phyloP scores from a whole-genome alignment of 140 eudicot species.

The Artemisia princeps region DNA sequence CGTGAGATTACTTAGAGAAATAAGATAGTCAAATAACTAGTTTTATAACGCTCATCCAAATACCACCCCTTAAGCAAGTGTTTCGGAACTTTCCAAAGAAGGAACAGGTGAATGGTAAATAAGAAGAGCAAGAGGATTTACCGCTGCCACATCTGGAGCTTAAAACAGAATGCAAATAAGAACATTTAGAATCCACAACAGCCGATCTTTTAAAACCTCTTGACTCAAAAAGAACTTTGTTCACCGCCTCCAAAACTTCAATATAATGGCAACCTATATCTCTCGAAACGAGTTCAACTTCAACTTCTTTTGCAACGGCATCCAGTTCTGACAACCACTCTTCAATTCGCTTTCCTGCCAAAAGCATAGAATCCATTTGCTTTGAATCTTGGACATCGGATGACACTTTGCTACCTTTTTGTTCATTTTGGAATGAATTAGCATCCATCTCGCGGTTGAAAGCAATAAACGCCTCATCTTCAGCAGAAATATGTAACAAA shows the following conservation, averaged over 20 bases:
- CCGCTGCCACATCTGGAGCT: conserved; percentile 72
- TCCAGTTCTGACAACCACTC: conserved; percentile 76
- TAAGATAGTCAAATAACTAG: no score
- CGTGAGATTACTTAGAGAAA: no score
- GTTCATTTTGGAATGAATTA: conserved; percentile 48
- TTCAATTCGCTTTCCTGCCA: conserved; percentile 54
- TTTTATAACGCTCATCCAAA: no score
- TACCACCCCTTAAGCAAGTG: background rate
- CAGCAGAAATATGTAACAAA: conserved; percentile 64
- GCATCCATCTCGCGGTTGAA: conserved; percentile 69
- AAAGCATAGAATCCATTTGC: conserved; percentile 40
- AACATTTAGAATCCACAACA: conserved; percentile 62
- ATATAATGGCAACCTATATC: conserved; percentile 81
- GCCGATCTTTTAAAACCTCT: conserved; percentile 71
- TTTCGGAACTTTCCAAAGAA: background rate
- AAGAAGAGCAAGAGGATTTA: conserved; percentile 21
- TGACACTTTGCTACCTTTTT: conserved; percentile 29
- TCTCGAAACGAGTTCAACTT: conserved; percentile 67
- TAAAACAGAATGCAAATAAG: conserved; percentile 76
- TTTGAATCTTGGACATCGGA: conserved; percentile 34
- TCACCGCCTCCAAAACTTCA: conserved; percentile 84
- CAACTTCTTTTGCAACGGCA: conserved; percentile 72
- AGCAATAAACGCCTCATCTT: conserved; percentile 73
- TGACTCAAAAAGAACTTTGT: conserved; percentile 62
- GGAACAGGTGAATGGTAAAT: background rate